Evolutionary conservation across 495 filamentous ascomycete species (phyloP).

Genomic region (Penicillium pulvis): DNA sequence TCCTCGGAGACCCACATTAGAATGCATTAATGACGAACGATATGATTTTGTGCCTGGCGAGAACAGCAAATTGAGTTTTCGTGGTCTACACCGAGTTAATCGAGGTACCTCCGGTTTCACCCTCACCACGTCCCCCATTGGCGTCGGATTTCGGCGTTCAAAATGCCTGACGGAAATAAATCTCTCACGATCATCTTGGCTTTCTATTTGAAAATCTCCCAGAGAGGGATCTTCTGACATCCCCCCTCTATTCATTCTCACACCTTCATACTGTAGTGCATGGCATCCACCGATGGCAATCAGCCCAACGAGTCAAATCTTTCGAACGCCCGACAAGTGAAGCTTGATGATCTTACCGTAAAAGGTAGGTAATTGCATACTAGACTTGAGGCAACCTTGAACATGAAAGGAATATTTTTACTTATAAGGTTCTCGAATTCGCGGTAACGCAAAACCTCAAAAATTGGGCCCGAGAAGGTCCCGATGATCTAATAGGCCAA

Average conservation of each 20-base stretch:
- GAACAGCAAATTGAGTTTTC: constrained; percentile 3
- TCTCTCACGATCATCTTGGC: background rate
- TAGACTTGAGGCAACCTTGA: background rate
- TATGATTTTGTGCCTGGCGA: background rate
- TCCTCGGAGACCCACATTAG: constrained; percentile 18
- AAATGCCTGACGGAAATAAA: background rate
- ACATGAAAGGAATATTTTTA: background rate
- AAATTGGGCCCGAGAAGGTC: background rate
- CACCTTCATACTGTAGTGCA: background rate
- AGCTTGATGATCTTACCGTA: background rate
- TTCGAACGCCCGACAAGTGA: background rate
- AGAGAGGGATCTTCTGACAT: background rate
- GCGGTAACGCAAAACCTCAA: background rate
- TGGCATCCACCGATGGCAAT: background rate
- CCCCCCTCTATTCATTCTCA: background rate
- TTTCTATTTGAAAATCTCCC: too few relatives aligned
- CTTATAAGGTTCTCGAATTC: background rate
- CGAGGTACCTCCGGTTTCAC: background rate
- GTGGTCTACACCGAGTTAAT: background rate
- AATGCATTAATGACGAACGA: constrained; percentile 13
- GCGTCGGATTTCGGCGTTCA: background rate
- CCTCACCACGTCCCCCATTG: background rate
- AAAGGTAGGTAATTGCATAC: background rate
- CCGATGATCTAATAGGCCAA: background rate
- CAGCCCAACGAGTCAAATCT: background rate